These are phyloP conservation scores for Whalleya microplaca DNA, from an alignment of 2,329 filamentous ascomycete genomes.

Conservation along the genomic window DNA sequence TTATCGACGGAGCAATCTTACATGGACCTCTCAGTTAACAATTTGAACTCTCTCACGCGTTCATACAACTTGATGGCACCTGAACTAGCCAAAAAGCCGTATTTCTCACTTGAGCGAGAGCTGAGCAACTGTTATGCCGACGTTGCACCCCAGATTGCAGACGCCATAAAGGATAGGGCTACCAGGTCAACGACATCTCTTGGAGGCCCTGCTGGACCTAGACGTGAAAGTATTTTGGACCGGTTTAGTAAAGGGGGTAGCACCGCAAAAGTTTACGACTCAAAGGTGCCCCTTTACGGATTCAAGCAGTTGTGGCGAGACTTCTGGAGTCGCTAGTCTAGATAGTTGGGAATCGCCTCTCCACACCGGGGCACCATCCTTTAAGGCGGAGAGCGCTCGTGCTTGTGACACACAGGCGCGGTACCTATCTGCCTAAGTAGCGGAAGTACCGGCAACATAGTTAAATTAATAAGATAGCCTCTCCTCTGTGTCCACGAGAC, in stretches of 20 bases:
- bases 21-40: constrained; percentile 73
- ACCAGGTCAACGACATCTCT: constrained; percentile 46
- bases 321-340: constrained; percentile 51
- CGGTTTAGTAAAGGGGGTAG: constrained; percentile 56
- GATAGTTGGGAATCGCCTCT: neutral
- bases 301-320: constrained; percentile 90
- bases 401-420: too few species aligned
- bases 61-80: constrained; percentile 97
- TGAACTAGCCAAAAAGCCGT: constrained; percentile 88
- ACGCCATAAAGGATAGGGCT: constrained; percentile 73
- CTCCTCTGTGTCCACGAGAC: too few species aligned
- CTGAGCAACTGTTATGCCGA: constrained; percentile 82
- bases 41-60: constrained; percentile 79
- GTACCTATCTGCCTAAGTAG: too few species aligned
- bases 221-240: constrained; percentile 60
- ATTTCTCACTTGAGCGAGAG: constrained; percentile 83
- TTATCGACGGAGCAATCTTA: constrained; percentile 74
- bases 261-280: constrained; percentile 71
- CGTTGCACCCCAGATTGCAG: constrained; percentile 75
- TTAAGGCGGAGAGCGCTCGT: too few species aligned
- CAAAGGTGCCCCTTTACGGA: constrained; percentile 76
- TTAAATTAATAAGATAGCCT: too few species aligned
- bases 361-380: too few species aligned
- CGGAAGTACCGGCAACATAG: too few species aligned
- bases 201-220: constrained; percentile 45